A percentile compares a stretch with the other conserved stretches of the same genome.
Conservation (phyloP, 2,329 filamentous ascomycete species). For the Coniochaeta pulveracea region DNA sequence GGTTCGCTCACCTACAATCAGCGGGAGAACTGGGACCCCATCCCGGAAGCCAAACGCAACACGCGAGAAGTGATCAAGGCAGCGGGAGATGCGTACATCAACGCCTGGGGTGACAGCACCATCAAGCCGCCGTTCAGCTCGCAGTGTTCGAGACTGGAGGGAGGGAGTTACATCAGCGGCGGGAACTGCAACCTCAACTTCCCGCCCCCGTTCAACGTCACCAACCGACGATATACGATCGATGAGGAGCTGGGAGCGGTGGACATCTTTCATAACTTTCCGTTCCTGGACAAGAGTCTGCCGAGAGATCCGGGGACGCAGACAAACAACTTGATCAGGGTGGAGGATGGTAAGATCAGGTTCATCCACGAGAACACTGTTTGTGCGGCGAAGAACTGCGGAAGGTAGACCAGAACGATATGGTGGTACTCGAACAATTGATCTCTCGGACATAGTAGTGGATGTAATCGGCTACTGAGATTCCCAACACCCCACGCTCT, state of each 20-base stretch:
- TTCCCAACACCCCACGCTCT: too few relatives aligned
- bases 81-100: constrained; percentile 18
- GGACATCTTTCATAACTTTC: constrained; percentile 17
- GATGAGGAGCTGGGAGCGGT: constrained; percentile 18
- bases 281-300: constrained; percentile 14
- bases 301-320: constrained; percentile 9
- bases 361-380: constrained; percentile 15
- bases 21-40: constrained; percentile 18
- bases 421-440: too few relatives aligned
- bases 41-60: constrained; percentile 16
- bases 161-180: constrained; percentile 15
- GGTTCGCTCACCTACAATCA: constrained; percentile 16
- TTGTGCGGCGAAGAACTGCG: constrained; percentile 11
- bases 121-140: constrained; percentile 15
- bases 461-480: too few relatives aligned
- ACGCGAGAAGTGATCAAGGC: constrained; percentile 16
- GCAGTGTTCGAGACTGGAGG: constrained; percentile 18
- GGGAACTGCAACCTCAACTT: constrained; percentile 15
- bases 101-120: constrained; percentile 16
- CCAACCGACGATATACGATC: constrained; percentile 17
- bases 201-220: constrained; percentile 16
- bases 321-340: constrained; percentile 12
- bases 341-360: constrained; percentile 12
- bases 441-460: too few relatives aligned
- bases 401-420: too few relatives aligned